A percentile compares a stretch with the other conserved stretches of the same genome.
phyloP scores from a whole-genome alignment of 768 basidiomycete species.

The Suillus weaverae region DNA sequence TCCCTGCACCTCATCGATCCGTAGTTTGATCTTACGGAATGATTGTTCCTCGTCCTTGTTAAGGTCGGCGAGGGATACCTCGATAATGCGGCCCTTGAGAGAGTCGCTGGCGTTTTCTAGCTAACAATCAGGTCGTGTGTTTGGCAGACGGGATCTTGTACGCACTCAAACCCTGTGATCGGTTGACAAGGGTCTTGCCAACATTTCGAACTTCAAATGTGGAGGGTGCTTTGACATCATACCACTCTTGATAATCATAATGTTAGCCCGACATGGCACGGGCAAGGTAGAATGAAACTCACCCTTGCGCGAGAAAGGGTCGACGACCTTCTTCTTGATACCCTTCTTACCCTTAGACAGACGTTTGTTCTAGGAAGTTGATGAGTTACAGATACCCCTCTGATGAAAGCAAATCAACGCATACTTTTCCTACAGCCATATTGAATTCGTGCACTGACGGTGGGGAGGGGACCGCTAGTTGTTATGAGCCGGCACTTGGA shows the following conservation, averaged over 20 bases:
- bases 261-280: constrained; percentile 5
- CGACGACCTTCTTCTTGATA: constrained; percentile 99
- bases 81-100: constrained; percentile 93
- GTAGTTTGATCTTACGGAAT: constrained; percentile 99
- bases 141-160: constrained; percentile 19
- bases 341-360: constrained; percentile 98
- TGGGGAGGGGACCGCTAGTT: constrained; percentile 39
- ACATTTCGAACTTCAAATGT: constrained; percentile 96
- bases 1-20: constrained; percentile 94
- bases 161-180: constrained; percentile 97
- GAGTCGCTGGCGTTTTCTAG: constrained; percentile 98
- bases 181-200: constrained; percentile 98
- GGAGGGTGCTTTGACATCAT: constrained; percentile 97
- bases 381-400: background rate
- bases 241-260: constrained; percentile 75
- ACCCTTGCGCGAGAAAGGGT: constrained; percentile 99
- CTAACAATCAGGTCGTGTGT: constrained; percentile 15
- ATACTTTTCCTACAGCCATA: constrained; percentile 91
- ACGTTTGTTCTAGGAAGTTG: constrained; percentile 80
- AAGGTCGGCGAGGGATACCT: constrained; percentile 94
- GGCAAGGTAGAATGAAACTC: constrained; percentile 14
- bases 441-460: constrained; percentile 42
- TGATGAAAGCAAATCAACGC: constrained; percentile 20
- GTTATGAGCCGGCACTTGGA: constrained; percentile 47
- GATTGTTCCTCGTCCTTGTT: constrained; percentile 99